A percentile compares a stretch with the other conserved stretches of the same genome.
Conservation (phyloP, 352 stramenopile species). For the Globisporangium splendens region DNA sequence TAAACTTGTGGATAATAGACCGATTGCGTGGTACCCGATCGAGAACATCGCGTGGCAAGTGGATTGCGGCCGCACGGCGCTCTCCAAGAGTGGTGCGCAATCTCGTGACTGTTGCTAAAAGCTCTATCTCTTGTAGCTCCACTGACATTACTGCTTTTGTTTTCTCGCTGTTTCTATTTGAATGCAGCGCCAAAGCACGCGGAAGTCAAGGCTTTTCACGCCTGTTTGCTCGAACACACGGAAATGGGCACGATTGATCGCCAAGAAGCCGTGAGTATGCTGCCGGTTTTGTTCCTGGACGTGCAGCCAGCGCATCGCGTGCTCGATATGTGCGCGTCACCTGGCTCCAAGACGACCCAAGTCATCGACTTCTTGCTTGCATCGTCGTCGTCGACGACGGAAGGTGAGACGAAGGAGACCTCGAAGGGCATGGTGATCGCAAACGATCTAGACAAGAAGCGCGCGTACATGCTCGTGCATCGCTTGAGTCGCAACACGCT, state of each 20-base stretch:
- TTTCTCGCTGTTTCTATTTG: background rate
- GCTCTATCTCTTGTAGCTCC: too few species aligned
- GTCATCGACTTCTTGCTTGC: slow-evolving; percentile 88
- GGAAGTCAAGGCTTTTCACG: slow-evolving; percentile 88
- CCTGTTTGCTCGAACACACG: slow-evolving; percentile 91
- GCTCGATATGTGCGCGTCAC: slow-evolving; percentile 93
- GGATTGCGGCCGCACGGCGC: slow-evolving; percentile 73
- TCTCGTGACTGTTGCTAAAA: too few species aligned
- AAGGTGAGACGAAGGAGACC: background rate
- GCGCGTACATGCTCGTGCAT: slow-evolving; percentile 98
- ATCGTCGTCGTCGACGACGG: background rate
- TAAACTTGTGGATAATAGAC: slow-evolving; percentile 17
- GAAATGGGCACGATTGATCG: slow-evolving; percentile 92
- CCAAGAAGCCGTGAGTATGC: slow-evolving; percentile 98
- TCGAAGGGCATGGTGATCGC: slow-evolving; percentile 89
- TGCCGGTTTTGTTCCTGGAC: slow-evolving; percentile 96
- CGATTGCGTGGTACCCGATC: slow-evolving; percentile 77
- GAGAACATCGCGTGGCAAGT: slow-evolving; percentile 79
- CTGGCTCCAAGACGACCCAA: slow-evolving; percentile 98
- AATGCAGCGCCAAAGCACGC: slow-evolving; percentile 66
- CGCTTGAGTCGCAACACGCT: slow-evolving; percentile 86
- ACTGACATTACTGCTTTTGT: background rate
- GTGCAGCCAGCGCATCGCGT: slow-evolving; percentile 83
- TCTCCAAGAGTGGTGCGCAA: slow-evolving; percentile 68
- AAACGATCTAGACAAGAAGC: slow-evolving; percentile 96